phyloP scores from a whole-genome alignment of 2,329 filamentous ascomycete species.

The Ambrosiella xylebori region DNA sequence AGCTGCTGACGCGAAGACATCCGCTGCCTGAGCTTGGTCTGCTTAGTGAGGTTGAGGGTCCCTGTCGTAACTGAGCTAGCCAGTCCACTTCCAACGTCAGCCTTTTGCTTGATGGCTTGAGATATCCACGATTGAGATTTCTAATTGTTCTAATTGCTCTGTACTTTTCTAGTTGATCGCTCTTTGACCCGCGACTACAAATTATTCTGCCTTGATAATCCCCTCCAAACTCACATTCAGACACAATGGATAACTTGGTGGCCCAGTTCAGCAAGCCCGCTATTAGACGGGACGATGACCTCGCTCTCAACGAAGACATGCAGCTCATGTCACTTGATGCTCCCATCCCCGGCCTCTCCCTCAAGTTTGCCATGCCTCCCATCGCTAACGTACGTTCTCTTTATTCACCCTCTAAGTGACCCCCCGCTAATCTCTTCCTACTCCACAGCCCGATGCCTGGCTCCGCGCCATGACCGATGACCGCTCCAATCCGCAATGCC shows the following conservation, averaged over 20 bases:
- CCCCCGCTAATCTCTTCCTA: constrained; percentile 2
- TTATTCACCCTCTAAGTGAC: constrained; percentile 7
- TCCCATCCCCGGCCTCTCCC: constrained; percentile 56
- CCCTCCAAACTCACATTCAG: constrained; percentile 9
- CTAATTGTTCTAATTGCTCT: neutral
- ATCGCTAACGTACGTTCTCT: constrained; percentile 56
- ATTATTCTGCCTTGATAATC: neutral
- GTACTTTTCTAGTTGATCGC: neutral
- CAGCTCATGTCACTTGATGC: constrained; percentile 45
- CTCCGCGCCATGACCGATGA: constrained; percentile 95
- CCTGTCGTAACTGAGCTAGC: neutral
- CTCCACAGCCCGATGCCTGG: constrained; percentile 64
- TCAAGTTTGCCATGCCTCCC: constrained; percentile 90
- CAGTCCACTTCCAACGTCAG: constrained; percentile 6
- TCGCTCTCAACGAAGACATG: constrained; percentile 55
- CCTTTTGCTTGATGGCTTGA: constrained; percentile 1
- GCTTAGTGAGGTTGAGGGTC: neutral
- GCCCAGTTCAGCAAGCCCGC: constrained; percentile 74
- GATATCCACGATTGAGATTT: neutral
- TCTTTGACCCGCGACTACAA: neutral
- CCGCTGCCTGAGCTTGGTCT: constrained; percentile 2
- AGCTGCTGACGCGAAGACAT: constrained; percentile 16
- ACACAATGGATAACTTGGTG: constrained; percentile 76
- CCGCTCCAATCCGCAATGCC: constrained; percentile 87
- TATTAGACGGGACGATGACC: constrained; percentile 44